phyloP scores from a whole-genome alignment of 192 early-diverging fungal genomes.

The Endogone sp. region DNA sequence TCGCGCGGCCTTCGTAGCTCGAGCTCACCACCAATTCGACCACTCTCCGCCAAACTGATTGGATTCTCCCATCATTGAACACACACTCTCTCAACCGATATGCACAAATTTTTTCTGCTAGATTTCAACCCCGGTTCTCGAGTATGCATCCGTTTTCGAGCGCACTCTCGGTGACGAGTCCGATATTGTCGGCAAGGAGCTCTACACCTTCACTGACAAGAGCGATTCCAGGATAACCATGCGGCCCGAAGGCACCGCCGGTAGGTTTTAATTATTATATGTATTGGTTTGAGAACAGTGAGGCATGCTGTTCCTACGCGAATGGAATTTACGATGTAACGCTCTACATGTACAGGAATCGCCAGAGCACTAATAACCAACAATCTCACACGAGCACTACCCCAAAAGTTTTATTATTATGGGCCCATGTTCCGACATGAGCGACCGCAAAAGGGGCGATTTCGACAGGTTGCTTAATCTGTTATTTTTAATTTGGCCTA shows the following conservation, averaged over 20 bases:
- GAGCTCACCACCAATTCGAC: background rate
- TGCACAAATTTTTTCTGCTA: conserved; percentile 6
- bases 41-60: too few species aligned
- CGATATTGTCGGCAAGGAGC: conserved; percentile 67
- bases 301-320: too few species aligned
- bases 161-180: conserved; percentile 55
- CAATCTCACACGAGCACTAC: conserved; percentile 34
- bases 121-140: conserved; percentile 60
- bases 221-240: conserved; percentile 53
- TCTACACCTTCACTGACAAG: conserved; percentile 62
- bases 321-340: background rate
- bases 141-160: conserved; percentile 60
- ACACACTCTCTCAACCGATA: background rate
- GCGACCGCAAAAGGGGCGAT: conserved; percentile 63
- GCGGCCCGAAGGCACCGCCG: conserved; percentile 68
- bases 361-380: conserved; percentile 42
- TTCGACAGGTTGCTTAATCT: conserved; percentile 50
- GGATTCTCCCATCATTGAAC: too few species aligned
- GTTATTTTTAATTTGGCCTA: too few species aligned
- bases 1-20: background rate
- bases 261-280: background rate
- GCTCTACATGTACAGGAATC: conserved; percentile 18
- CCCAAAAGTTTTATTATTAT: conserved; percentile 53
- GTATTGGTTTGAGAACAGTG: too few species aligned
- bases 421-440: conserved; percentile 72